Base-by-base conservation (phyloP, 73 alveolate species). In the Tetrahymena thermophila region DNA sequence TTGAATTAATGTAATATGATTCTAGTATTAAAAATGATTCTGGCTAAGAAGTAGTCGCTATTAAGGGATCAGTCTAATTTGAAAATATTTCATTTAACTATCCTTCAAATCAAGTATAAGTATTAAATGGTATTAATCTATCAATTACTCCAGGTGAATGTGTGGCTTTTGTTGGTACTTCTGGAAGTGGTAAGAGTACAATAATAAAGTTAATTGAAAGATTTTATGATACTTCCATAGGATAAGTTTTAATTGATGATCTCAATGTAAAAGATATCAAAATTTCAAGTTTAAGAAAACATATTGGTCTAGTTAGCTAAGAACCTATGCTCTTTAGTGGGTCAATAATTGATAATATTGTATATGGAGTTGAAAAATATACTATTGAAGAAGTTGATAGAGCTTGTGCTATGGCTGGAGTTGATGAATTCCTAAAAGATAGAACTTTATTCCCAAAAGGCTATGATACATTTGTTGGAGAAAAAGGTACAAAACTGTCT, bases 141-240 rank as follows among this genome's bases (percentile, higher is more conserved):
- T 85, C 93, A 31, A 96, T 98, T 25, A 94, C 97, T 42, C 85
- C 93, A 3, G 98, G 98, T 58, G 98, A 97, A 94, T 97, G 96
- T 89, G 96, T 97, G 23, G 99, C 99, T 10, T 96, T 98, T 94
- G 98, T 98, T 34, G 99, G 99, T 8, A 94, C 98, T 21, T 96
- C 98, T 43, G 99, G 99, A 23, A 96, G 98, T 96, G 99, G 99
- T 38, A 98, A 98, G 94, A 96, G 98, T 35, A 98, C 99, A 4
- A 56, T 98, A 31, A 97, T 97, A 11, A 95, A 97, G 93, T 94
- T 98, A 25, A 71, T 98, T 31, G 93, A 96, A 94, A 95, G 99
- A 94, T 98, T 98, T 94, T 98, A 98, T 97, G 99, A 98, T 85
- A 97, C 98, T 17, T 93, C 95, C 10, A 93, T 85, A n/a, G 99